Conservation (phyloP, 2,329 filamentous ascomycete genomes). For the Grosmannia serpens region DNA sequence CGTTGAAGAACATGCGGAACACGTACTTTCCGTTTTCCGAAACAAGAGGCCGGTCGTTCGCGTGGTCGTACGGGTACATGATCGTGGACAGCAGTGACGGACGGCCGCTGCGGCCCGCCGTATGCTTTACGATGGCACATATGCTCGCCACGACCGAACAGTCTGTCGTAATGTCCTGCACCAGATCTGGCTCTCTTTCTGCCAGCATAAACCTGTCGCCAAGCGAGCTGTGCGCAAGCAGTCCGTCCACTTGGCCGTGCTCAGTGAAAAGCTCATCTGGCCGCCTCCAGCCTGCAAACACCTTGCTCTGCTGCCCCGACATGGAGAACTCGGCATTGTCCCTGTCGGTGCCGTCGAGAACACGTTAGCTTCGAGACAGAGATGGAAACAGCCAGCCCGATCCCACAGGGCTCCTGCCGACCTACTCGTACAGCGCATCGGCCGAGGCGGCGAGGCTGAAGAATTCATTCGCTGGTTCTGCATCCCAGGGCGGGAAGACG, state of each 20-base stretch:
- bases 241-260: neutral
- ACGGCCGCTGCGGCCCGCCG: slow-evolving; percentile 41
- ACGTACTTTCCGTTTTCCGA: slow-evolving; percentile 83
- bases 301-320: slow-evolving; percentile 59
- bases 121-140: slow-evolving; percentile 65
- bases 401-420: slow-evolving; percentile 7
- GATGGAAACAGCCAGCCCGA: neutral
- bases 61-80: slow-evolving; percentile 59
- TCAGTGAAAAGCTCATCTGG: slow-evolving; percentile 54
- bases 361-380: neutral
- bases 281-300: slow-evolving; percentile 77
- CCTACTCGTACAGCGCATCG: slow-evolving; percentile 49
- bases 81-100: slow-evolving; percentile 55
- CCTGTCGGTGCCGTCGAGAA: slow-evolving; percentile 26
- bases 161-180: slow-evolving; percentile 91
- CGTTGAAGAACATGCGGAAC: slow-evolving; percentile 90
- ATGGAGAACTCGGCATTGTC: slow-evolving; percentile 61
- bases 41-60: slow-evolving; percentile 42
- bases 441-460: slow-evolving; percentile 45
- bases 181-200: slow-evolving; percentile 59
- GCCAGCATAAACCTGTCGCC: slow-evolving; percentile 19
- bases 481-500: slow-evolving; percentile 77
- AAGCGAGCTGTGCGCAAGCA: neutral
- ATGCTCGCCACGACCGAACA: slow-evolving; percentile 95
- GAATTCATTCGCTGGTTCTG: slow-evolving; percentile 43